phyloP scores from a whole-genome alignment of 805 yeast species.

The Hanseniaspora osmophila region DNA sequence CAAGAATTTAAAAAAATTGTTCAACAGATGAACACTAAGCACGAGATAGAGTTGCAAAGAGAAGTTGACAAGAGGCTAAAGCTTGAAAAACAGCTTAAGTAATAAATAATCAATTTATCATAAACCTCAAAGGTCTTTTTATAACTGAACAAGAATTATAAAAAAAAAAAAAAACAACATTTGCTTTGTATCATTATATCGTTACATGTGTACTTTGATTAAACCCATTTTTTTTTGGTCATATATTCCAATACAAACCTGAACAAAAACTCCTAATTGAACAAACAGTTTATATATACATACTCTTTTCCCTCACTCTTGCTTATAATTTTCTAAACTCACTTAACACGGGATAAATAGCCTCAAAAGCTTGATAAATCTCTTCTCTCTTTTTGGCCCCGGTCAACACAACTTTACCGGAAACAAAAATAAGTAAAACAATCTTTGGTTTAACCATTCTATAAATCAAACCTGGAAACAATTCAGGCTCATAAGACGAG shows the following conservation, averaged over 20 bases:
- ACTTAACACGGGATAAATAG: conserved; percentile 94
- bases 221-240: too few species aligned
- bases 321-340: conserved; percentile 70
- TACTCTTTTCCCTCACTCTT: too few species aligned
- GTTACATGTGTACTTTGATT: too few species aligned
- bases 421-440: conserved; percentile 86
- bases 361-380: conserved; percentile 94
- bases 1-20: conserved; percentile 57
- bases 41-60: conserved; percentile 42
- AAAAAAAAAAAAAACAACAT: too few species aligned
- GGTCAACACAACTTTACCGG: conserved; percentile 92
- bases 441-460: conserved; percentile 99
- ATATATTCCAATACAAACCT: too few species aligned
- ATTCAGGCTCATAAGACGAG: conserved; percentile 95
- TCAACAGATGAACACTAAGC: conserved; percentile 43
- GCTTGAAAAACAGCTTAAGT: conserved; percentile 25
- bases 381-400: conserved; percentile 99
- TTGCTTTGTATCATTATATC: too few species aligned
- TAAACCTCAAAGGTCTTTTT: too few species aligned
- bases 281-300: conserved; percentile 4
- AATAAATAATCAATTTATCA: neutral
- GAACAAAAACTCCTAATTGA: conserved; percentile 4
- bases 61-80: conserved; percentile 40
- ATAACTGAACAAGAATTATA: too few species aligned
- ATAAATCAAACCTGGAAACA: conserved; percentile 94